A percentile compares a stretch with the other conserved stretches of the same genome.
These are phyloP conservation scores for Pseudophaeomoniella oleicola DNA, from an alignment of 2,329 filamentous ascomycete species.

Conservation along the genomic window DNA sequence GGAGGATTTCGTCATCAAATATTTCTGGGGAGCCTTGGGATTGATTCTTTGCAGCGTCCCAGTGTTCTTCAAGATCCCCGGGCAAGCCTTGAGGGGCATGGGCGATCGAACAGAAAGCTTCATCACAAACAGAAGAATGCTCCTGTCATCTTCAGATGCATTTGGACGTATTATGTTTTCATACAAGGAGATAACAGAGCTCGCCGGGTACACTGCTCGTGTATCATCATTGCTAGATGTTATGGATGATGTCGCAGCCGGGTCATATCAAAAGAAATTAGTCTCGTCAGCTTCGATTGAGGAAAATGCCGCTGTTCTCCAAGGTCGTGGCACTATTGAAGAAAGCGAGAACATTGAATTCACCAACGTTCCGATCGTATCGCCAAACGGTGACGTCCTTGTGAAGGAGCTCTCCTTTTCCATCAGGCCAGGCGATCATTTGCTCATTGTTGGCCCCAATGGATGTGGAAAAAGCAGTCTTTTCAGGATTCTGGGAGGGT, in stretches of 20 bases:
- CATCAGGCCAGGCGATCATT: conserved; percentile 72
- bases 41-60: conserved; percentile 85
- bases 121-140: conserved; percentile 82
- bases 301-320: conserved; percentile 68
- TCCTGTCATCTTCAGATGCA: conserved; percentile 85
- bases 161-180: conserved; percentile 96
- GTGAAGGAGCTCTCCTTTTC: conserved; percentile 75
- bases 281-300: conserved; percentile 76
- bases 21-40: conserved; percentile 93
- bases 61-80: conserved; percentile 87
- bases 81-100: conserved; percentile 37
- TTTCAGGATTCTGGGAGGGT: conserved; percentile 86
- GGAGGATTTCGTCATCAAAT: conserved; percentile 99
- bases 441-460: conserved; percentile 91
- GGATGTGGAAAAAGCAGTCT: conserved; percentile 93
- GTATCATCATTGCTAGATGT: conserved; percentile 83
- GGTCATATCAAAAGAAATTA: conserved; percentile 90
- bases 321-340: conserved; percentile 64
- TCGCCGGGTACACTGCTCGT: conserved; percentile 87
- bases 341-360: conserved; percentile 80
- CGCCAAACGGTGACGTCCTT: conserved; percentile 87
- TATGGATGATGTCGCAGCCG: conserved; percentile 81
- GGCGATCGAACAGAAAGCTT: conserved; percentile 53
- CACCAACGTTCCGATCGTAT: conserved; percentile 83
- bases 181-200: conserved; percentile 91